Evolutionary conservation across 768 basidiomycete species (phyloP), one percentile per base, ranked within the genome.

Genomic region (Boletus sensibilis): DNA sequence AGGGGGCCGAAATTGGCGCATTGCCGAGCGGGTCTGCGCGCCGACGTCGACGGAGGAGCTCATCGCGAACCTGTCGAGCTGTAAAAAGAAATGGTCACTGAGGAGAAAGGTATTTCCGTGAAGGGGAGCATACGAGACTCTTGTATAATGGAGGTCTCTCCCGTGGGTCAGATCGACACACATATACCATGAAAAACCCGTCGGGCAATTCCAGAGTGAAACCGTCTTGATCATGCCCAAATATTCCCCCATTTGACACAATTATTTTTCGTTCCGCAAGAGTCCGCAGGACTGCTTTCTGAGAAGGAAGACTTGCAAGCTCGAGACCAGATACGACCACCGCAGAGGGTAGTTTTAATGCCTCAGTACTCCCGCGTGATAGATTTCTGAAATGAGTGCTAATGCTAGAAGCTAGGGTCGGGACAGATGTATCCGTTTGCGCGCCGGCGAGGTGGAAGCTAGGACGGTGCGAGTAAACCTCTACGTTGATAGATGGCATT

Each of bases 51-150:
- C 70, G 40, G 82, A 82, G 7, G 80, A 82, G 63, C 88, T 92
- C 81, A 93, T 85, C 3, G 89, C 79, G 67, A 93, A 92, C 63
- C 80, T 82, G 67, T 93, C 89, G 14, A 93, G 77, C 90, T 92
- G 35, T 53, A 25, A 38, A 48, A 52, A 37, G 33, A 46, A 52
- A 43, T 27, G n/a, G 40, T 58, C 47, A 64, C 11, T 35, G 37
- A 51, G n/a, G 29, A 25, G 0, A 23, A 21, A 7, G 21, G 18
- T 10, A 20, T 46, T 37, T 18, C 41, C 16, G 23, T 23, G 11
- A 45, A 53, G 16, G 20, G 31, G n/a, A 48, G 67, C 86, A 59
- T 68, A 91, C 90, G 68, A 92, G 70, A 61, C 75, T 79, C 57
- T 82, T 81, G 64, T 87, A 78, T 49, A 93, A 80, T 0, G 75